Conservation (phyloP, 1,284 basidiomycete genomes). For the Agroathelia rolfsii region DNA sequence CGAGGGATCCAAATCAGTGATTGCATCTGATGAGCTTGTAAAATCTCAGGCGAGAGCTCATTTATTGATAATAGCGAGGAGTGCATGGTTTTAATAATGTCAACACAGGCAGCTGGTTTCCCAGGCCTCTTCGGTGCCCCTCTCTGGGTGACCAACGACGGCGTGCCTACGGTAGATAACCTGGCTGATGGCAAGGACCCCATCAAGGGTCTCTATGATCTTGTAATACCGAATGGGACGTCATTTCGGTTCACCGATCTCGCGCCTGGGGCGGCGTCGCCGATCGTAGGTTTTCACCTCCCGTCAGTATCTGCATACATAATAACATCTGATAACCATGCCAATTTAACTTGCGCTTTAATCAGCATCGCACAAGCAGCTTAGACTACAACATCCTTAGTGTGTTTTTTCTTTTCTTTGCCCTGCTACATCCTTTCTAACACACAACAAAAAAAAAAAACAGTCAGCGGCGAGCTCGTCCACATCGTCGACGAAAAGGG, state of each 20-base stretch:
- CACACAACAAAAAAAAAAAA: no score
- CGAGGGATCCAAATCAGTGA: slow-evolving; percentile 25
- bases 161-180: slow-evolving; percentile 44
- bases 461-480: slow-evolving; percentile 46
- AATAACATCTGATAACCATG: slow-evolving; percentile 9
- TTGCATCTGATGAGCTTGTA: slow-evolving; percentile 24
- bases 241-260: slow-evolving; percentile 46
- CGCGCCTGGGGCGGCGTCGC: slow-evolving; percentile 38
- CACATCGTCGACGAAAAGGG: slow-evolving; percentile 50
- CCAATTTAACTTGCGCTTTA: no score
- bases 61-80: no score
- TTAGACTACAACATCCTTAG: slow-evolving; percentile 54
- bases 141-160: slow-evolving; percentile 40
- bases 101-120: slow-evolving; percentile 22
- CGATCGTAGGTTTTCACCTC: slow-evolving; percentile 31
- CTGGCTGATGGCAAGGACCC: slow-evolving; percentile 25
- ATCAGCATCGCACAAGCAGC: slow-evolving; percentile 36
- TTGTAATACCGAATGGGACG: slow-evolving; percentile 37
- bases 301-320: slow-evolving; percentile 1
- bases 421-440: no score
- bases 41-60: slow-evolving; percentile 18
- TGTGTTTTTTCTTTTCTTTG: slow-evolving; percentile 20
- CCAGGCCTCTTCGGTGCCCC: slow-evolving; percentile 22
- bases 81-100: no score
- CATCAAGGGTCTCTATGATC: slow-evolving; percentile 24